phyloP scores from a whole-genome alignment of 2,329 filamentous ascomycete genomes.

The Penicillium rolfsii region DNA sequence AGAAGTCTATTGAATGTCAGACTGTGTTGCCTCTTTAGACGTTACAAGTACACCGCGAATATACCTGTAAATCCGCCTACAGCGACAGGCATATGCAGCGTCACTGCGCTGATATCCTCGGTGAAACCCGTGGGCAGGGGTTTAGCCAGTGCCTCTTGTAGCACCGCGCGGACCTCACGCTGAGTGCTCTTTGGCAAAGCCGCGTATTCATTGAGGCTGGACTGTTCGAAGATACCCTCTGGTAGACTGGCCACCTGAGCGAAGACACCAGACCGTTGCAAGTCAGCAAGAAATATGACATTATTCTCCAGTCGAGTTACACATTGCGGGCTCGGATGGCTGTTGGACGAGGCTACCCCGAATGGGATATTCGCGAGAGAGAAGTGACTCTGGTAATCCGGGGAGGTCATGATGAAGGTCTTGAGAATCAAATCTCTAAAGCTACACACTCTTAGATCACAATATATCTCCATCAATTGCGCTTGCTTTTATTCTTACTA shows the following conservation, averaged over 20 bases:
- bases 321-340: constrained; percentile 46
- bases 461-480: background rate
- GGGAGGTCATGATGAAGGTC: constrained; percentile 24
- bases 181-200: constrained; percentile 48
- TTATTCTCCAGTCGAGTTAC: constrained; percentile 57
- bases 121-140: constrained; percentile 22
- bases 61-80: constrained; percentile 61
- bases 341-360: constrained; percentile 52
- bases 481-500: background rate
- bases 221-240: constrained; percentile 36
- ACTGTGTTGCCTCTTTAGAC: background rate
- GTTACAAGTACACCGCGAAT: constrained; percentile 36
- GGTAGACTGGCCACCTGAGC: constrained; percentile 26
- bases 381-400: constrained; percentile 43
- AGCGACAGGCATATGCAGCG: constrained; percentile 59
- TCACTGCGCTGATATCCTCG: constrained; percentile 45
- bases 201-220: constrained; percentile 56
- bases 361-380: constrained; percentile 59
- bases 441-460: too few species aligned
- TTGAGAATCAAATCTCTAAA: background rate
- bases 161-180: constrained; percentile 44
- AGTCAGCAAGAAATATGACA: constrained; percentile 56
- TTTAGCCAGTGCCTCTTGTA: constrained; percentile 33
- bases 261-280: constrained; percentile 42
- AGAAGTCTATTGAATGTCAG: constrained; percentile 38